A percentile compares a stretch with the other conserved stretches of the same genome.
Evolutionary conservation across 495 filamentous ascomycete species (phyloP).

Genomic region (Clavariopsis aquatica): DNA sequence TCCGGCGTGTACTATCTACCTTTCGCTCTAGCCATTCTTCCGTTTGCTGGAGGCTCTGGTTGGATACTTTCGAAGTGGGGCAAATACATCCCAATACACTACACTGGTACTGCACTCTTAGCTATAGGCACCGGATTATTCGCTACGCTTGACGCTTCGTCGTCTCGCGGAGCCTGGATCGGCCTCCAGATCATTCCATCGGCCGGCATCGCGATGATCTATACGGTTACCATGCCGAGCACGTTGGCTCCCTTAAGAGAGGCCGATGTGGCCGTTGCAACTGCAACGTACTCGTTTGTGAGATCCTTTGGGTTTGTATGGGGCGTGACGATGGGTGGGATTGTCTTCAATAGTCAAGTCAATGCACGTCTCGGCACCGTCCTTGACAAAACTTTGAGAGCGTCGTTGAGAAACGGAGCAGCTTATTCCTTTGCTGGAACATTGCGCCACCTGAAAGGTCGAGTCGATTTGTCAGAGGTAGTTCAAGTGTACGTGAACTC

Average conservation of each 20-base stretch:
- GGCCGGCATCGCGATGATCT: conserved; percentile 51
- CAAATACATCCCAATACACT: conserved; percentile 52
- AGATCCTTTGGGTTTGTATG: conserved; percentile 54
- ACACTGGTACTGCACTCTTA: conserved; percentile 52
- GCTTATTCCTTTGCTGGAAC: conserved; percentile 16
- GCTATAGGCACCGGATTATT: conserved; percentile 51
- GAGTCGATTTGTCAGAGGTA: too few relatives aligned
- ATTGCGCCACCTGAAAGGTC: not conserved
- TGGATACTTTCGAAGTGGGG: conserved; percentile 49
- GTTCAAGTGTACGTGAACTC: conserved; percentile 36
- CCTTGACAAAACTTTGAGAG: not conserved
- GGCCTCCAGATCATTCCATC: conserved; percentile 50
- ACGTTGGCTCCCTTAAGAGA: conserved; percentile 37
- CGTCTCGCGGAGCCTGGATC: conserved; percentile 49
- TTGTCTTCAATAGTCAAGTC: conserved; percentile 53
- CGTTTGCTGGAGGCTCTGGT: conserved; percentile 48
- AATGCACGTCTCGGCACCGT: not conserved
- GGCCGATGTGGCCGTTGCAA: conserved; percentile 47
- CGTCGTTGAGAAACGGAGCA: conserved; percentile 6
- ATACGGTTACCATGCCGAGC: conserved; percentile 46
- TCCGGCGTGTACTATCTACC: conserved; percentile 63
- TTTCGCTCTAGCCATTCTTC: conserved; percentile 53
- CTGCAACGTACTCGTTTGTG: conserved; percentile 51
- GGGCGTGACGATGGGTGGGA: conserved; percentile 54
- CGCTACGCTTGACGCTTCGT: conserved; percentile 47